phyloP scores from a whole-genome alignment of 1,139 yeast genomes.

The Tardiomyces blankii region DNA sequence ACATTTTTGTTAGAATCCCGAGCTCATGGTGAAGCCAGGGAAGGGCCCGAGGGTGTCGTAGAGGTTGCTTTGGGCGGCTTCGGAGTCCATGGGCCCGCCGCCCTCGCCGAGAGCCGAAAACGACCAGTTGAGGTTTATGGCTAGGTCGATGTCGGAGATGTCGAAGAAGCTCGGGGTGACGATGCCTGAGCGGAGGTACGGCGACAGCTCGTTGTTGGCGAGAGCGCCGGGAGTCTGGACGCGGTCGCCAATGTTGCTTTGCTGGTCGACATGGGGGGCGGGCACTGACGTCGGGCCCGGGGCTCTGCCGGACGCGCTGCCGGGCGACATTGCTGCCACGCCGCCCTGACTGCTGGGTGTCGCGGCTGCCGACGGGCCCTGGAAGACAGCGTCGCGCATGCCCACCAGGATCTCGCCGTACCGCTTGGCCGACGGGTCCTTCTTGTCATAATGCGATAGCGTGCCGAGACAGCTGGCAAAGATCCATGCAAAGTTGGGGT shows the following conservation, averaged over 20 bases:
- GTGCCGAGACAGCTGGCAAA: conserved; percentile 11
- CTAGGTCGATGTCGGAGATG: background rate
- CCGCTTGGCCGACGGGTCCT: conserved; percentile 17
- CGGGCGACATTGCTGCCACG: background rate
- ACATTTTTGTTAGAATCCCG: background rate
- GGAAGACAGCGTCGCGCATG: background rate
- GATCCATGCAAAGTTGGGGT: conserved; percentile 15
- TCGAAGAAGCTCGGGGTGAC: background rate
- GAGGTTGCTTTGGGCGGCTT: background rate
- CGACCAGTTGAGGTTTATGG: background rate
- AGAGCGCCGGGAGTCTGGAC: background rate
- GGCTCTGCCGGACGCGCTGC: too few species aligned
- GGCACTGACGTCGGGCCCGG: too few species aligned
- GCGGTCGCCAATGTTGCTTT: background rate
- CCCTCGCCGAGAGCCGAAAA: background rate
- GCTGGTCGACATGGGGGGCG: too few species aligned
- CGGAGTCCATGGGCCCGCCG: background rate
- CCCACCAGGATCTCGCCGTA: conserved; percentile 14
- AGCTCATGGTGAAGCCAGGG: background rate
- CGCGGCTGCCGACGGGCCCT: background rate
- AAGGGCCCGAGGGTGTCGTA: background rate
- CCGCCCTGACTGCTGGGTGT: background rate
- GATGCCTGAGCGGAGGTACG: background rate
- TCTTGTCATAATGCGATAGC: conserved; percentile 15
- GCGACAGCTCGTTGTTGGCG: too few species aligned